These are phyloP conservation scores for Lichenothelia convexa DNA, from an alignment of 495 filamentous ascomycete genomes.

Conservation along the genomic window DNA sequence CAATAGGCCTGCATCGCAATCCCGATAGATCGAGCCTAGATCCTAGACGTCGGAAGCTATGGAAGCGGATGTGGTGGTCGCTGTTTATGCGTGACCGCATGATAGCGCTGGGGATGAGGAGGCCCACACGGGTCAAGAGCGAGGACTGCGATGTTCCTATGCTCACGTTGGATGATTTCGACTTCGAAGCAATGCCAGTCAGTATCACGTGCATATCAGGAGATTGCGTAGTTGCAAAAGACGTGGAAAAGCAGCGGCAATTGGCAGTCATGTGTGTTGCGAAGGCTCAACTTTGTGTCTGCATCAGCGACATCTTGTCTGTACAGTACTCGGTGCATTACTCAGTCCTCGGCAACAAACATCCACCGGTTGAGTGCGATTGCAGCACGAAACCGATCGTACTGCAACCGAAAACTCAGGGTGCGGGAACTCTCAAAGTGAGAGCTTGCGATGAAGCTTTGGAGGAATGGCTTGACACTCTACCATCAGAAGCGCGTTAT, in stretches of 20 bases:
- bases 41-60: conserved; percentile 46
- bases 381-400: conserved; percentile 45
- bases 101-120: conserved; percentile 70
- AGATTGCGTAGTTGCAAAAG: conserved; percentile 41
- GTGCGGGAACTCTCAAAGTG: conserved; percentile 56
- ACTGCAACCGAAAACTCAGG: conserved; percentile 66
- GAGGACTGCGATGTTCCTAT: conserved; percentile 78
- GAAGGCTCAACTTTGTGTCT: conserved; percentile 65
- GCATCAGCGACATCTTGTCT: conserved; percentile 61
- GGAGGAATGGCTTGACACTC: conserved; percentile 45
- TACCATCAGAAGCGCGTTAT: conserved; percentile 47
- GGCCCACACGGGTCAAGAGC: conserved; percentile 69
- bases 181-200: conserved; percentile 44
- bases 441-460: conserved; percentile 51
- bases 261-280: conserved; percentile 71
- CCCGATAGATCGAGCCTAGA: conserved; percentile 56
- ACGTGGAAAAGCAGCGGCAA: conserved; percentile 43
- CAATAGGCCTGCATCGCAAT: conserved; percentile 28
- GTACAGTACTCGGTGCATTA: conserved; percentile 83
- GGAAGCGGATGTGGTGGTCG: conserved; percentile 87
- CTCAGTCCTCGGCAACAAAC: conserved; percentile 58
- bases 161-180: conserved; percentile 64
- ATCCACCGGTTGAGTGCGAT: conserved; percentile 31
- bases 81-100: conserved; percentile 75
- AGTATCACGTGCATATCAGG: conserved; percentile 38